Percentiles rank a stretch among this genome's conserved stretches.
These are phyloP conservation scores for Melanopsichium pennsylvanicum DNA, from an alignment of 1,284 basidiomycete genomes.

Conservation along the genomic window DNA sequence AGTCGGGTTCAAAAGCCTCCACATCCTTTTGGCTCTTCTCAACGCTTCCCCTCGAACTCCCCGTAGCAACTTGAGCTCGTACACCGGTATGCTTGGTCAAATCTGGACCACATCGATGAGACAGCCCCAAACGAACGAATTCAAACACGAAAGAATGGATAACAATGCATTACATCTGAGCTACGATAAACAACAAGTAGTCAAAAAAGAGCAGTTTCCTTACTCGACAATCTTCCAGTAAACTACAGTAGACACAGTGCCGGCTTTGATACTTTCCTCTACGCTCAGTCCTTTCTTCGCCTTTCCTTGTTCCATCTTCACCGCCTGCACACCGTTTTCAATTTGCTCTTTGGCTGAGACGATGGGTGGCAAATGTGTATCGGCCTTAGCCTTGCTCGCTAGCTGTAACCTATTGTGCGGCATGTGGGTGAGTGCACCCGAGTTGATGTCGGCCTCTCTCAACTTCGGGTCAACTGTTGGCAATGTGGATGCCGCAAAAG, in stretches of 20 bases:
- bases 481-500: constrained; percentile 7
- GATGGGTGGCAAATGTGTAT: constrained; percentile 33
- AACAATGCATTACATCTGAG: background rate
- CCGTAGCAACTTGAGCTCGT: no score
- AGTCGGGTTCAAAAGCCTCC: background rate
- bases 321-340: background rate
- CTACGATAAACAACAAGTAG: background rate
- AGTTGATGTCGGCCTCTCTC: constrained; percentile 53
- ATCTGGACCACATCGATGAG: no score
- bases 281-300: constrained; percentile 39
- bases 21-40: background rate
- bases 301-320: constrained; percentile 10
- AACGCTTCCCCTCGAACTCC: background rate
- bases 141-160: no score
- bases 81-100: no score
- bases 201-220: background rate
- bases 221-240: constrained; percentile 52
- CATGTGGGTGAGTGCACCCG: constrained; percentile 58
- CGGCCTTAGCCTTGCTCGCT: constrained; percentile 41
- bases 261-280: constrained; percentile 54
- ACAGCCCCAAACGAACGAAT: no score
- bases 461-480: constrained; percentile 26
- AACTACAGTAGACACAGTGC: constrained; percentile 53
- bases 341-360: constrained; percentile 12
- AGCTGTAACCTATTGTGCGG: constrained; percentile 60